Percentiles rank a stretch among this genome's conserved stretches.
These are phyloP conservation scores for Ceriops zippeliana DNA, from an alignment of 345 rosid genomes.

Conservation along the genomic window DNA sequence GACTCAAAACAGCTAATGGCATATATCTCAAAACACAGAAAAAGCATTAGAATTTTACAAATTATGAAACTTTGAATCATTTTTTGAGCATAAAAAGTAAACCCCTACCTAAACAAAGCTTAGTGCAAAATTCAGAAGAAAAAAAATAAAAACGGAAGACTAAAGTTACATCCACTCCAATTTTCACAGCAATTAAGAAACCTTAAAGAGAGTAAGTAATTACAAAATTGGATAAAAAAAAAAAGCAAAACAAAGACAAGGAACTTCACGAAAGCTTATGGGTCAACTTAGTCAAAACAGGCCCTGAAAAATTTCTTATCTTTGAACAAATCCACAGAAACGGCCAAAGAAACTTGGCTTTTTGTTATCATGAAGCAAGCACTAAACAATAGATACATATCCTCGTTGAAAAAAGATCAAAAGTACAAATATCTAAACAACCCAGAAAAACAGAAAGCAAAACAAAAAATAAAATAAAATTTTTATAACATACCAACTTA, in stretches of 20 bases:
- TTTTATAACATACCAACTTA: too few species aligned
- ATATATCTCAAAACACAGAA: not conserved
- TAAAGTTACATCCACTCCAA: not conserved
- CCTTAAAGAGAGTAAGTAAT: not conserved
- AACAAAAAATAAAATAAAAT: not conserved
- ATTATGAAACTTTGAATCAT: not conserved
- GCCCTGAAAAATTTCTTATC: not conserved
- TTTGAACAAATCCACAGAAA: not conserved
- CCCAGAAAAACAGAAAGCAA: too few species aligned
- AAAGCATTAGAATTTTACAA: not conserved
- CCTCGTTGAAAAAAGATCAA: too few species aligned
- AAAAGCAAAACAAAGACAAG: not conserved
- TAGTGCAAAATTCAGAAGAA: not conserved
- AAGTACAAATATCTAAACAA: too few species aligned
- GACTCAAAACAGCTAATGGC: too few species aligned
- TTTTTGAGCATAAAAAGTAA: not conserved
- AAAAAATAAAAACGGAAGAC: not conserved
- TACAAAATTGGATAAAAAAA: not conserved
- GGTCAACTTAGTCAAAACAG: not conserved
- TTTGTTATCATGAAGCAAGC: too few species aligned
- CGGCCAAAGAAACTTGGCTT: too few species aligned
- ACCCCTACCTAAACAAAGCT: not conserved
- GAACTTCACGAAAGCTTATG: not conserved
- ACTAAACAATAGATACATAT: too few species aligned
- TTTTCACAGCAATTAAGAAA: not conserved